phyloP scores from a whole-genome alignment of 192 early-diverging fungal species.

The Coemansia sp. region DNA sequence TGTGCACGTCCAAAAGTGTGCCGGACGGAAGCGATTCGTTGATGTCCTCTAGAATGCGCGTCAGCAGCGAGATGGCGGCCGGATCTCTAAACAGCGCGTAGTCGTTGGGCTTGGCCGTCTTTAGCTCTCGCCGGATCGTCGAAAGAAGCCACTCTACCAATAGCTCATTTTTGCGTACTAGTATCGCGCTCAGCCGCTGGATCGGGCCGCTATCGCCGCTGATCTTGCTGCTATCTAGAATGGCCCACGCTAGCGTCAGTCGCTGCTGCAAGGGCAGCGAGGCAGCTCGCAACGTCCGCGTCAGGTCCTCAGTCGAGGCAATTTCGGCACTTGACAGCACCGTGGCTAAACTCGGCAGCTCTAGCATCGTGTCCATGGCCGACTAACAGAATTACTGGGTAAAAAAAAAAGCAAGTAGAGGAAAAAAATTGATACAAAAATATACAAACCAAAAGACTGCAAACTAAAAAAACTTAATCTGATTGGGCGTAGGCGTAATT shows the following conservation, averaged over 20 bases:
- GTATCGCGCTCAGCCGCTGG: constrained; percentile 18
- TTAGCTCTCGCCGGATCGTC: constrained; percentile 46
- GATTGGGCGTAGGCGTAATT: neutral
- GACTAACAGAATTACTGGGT: neutral
- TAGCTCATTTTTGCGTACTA: constrained; percentile 47
- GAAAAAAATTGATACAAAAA: neutral
- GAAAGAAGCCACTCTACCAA: constrained; percentile 49
- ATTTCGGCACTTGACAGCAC: constrained; percentile 9
- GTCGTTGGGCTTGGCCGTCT: constrained; percentile 12
- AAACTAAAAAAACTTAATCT: neutral
- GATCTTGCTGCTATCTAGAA: constrained; percentile 31
- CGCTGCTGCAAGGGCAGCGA: constrained; percentile 25
- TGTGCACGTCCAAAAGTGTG: constrained; percentile 19
- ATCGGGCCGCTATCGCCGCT: constrained; percentile 1
- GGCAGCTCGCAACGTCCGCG: constrained; percentile 29
- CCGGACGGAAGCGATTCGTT: neutral
- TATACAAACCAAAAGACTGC: too few relatives aligned
- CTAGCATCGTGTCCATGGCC: constrained; percentile 1
- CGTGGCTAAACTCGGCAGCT: neutral
- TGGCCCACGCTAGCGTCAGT: constrained; percentile 31
- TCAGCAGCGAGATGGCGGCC: constrained; percentile 17
- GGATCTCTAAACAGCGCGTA: constrained; percentile 24
- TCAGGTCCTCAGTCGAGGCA: constrained; percentile 42
- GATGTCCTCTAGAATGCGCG: constrained; percentile 28
- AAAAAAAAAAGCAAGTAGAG: neutral